Conservation (phyloP, 2,329 filamentous ascomycete species). For the Talaromyces sp. region DNA sequence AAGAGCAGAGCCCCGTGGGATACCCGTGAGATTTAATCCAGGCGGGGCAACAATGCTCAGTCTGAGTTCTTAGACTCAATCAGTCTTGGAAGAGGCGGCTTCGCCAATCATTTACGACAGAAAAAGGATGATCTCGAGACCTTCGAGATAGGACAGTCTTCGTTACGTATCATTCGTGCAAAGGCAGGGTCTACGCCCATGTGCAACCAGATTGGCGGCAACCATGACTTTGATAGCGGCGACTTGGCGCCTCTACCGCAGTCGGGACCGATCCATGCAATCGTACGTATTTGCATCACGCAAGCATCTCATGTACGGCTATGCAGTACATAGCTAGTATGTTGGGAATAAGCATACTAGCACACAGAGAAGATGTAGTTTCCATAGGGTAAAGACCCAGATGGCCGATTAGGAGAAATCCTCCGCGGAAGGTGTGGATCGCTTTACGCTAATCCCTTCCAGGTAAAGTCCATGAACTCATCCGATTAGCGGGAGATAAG, state of each 20-base stretch:
- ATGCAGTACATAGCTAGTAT: too few relatives aligned
- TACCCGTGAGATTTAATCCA: neutral
- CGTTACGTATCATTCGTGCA: neutral
- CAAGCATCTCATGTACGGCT: neutral
- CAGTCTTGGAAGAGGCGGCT: neutral
- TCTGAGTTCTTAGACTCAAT: neutral
- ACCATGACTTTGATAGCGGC: neutral
- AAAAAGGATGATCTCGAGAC: neutral
- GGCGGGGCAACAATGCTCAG: neutral
- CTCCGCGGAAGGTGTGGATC: slow-evolving; percentile 10
- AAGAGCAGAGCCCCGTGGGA: slow-evolving; percentile 3
- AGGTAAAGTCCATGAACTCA: neutral
- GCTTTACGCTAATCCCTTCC: neutral
- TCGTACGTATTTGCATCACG: slow-evolving; percentile 1
- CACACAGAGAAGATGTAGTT: neutral
- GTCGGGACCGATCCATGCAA: neutral
- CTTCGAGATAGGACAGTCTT: neutral
- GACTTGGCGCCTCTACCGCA: neutral
- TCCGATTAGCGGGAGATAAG: slow-evolving; percentile 6
- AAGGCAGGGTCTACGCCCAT: neutral
- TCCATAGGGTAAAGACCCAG: neutral
- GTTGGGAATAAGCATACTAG: too few relatives aligned
- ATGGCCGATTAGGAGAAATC: slow-evolving; percentile 1
- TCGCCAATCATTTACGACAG: neutral
- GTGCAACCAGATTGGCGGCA: neutral